Base-by-base conservation (phyloP, 805 yeast genomes). In the Suhomyces canberraensis region DNA sequence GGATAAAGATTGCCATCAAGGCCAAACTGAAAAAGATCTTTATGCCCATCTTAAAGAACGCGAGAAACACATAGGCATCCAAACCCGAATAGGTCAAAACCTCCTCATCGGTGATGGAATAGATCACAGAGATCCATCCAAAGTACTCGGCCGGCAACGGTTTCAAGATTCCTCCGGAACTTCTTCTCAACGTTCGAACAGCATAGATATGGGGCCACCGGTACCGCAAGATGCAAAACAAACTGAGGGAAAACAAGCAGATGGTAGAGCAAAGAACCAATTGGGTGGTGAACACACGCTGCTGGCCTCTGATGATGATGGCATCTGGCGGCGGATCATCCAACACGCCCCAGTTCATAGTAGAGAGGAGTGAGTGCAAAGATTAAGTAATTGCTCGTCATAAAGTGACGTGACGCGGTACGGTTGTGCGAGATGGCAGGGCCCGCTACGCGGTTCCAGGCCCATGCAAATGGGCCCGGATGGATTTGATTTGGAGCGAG, bases 191-290 rank as follows among this genome's bases (percentile, higher is more conserved):
- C 9, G 81, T 71, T 38, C 84, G 47, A 8, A 77, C 71, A 11
- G 80, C 78, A 48, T 76, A 78, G 39, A 78, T 65, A 40, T 76
- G 70, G 8, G 83, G 83, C 65, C 80, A 75, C 41, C 66, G 64
- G 45, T 70, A 70, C 34, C 84, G 56, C 20, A 73, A 56, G 21
- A 73, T 44, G 44, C 83, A 78, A 50, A 78, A 78, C 16, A 70
- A 46, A 9, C 68, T 33, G 40, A 78, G 75, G 17, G 76, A 64
- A 8, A 65, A 41, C 6, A 62, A 22, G 0, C 83, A 83, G n/a
- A 71, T 51, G 31, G 64, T 50, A 2, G 70, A 49, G 41, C 81
- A 76, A 26, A 78, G 60, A 39, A 64, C 60, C 33, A 78, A 56
- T 50, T 78, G 84, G 11, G 78, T 74, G 32, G 66, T 68, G 55